These are phyloP conservation scores for Apiotrichum veenhuisii DNA, from an alignment of 1,284 basidiomycete genomes.

Conservation along the genomic window DNA sequence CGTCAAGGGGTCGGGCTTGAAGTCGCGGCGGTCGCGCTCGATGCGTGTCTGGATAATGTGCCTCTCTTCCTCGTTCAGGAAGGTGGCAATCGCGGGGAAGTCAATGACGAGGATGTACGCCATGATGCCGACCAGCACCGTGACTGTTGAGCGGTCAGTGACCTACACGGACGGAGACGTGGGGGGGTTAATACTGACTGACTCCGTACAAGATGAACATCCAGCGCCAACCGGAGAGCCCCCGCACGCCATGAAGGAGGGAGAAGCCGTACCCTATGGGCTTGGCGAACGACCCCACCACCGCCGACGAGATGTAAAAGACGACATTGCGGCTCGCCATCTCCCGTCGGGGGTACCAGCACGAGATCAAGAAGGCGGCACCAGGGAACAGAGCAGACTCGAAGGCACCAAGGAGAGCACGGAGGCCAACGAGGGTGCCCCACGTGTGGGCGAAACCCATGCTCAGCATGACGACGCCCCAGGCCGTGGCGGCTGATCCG, in stretches of 20 bases:
- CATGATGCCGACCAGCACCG: background rate
- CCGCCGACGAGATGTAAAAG: slow-evolving; percentile 23
- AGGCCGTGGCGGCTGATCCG: slow-evolving; percentile 23
- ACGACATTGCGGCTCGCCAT: slow-evolving; percentile 28
- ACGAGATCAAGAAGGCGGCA: slow-evolving; percentile 25
- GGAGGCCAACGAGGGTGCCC: slow-evolving; percentile 44
- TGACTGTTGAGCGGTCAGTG: background rate
- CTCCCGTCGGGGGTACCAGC: slow-evolving; percentile 52
- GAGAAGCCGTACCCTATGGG: slow-evolving; percentile 11
- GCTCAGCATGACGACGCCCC: slow-evolving; percentile 49
- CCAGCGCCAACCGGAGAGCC: slow-evolving; percentile 11
- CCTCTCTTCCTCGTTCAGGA: slow-evolving; percentile 6
- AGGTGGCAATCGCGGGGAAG: slow-evolving; percentile 12
- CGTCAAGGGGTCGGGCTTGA: slow-evolving; percentile 46
- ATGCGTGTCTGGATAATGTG: slow-evolving; percentile 8
- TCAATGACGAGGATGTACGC: slow-evolving; percentile 7
- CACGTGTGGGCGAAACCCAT: slow-evolving; percentile 43
- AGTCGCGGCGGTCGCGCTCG: slow-evolving; percentile 36
- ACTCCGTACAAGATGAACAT: background rate
- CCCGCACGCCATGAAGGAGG: slow-evolving; percentile 1
- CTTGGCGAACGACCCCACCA: slow-evolving; percentile 13
- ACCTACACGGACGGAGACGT: too few relatives aligned
- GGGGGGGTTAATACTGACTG: too few relatives aligned
- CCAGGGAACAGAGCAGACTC: slow-evolving; percentile 45
- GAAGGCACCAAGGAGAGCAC: slow-evolving; percentile 48